These are phyloP conservation scores for Fusarium bactridioides DNA, from an alignment of 2,329 filamentous ascomycete species.

Conservation along the genomic window DNA sequence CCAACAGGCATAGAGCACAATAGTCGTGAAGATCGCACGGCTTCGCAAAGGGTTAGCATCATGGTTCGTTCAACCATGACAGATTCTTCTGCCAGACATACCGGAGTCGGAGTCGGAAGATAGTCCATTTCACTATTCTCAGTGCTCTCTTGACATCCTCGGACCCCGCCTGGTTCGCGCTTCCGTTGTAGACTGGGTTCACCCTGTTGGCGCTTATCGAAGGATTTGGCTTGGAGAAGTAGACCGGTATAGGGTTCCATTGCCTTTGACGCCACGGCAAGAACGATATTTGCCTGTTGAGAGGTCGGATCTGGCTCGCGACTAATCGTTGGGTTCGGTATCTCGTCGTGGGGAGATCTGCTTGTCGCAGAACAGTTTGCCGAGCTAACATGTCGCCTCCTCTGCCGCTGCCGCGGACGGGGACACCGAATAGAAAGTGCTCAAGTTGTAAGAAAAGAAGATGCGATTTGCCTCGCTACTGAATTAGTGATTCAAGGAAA, in stretches of 20 bases:
- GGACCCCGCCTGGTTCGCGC: neutral
- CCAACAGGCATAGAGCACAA: conserved; percentile 50
- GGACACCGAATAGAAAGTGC: neutral
- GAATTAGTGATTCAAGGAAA: conserved; percentile 13
- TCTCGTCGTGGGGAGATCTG: conserved; percentile 23
- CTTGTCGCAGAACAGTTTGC: conserved; percentile 35
- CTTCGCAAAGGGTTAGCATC: conserved; percentile 31
- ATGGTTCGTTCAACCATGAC: neutral
- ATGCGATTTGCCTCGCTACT: conserved; percentile 2
- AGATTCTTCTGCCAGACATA: conserved; percentile 23
- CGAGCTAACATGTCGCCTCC: conserved; percentile 37
- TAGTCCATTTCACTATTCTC: conserved; percentile 23
- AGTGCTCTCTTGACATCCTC: conserved; percentile 29
- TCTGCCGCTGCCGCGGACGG: neutral
- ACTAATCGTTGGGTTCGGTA: conserved; percentile 33
- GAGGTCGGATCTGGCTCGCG: conserved; percentile 30
- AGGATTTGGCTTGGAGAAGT: conserved; percentile 41
- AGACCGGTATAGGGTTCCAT: conserved; percentile 42
- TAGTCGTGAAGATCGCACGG: conserved; percentile 43
- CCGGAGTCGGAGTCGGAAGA: conserved; percentile 42
- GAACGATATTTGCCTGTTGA: conserved; percentile 44
- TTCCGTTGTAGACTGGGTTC: neutral
- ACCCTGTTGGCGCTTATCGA: neutral
- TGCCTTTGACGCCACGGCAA: conserved; percentile 45
- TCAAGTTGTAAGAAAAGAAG: neutral